phyloP scores from a whole-genome alignment of 2,329 filamentous ascomycete genomes.

The Fusarium duplospermum region DNA sequence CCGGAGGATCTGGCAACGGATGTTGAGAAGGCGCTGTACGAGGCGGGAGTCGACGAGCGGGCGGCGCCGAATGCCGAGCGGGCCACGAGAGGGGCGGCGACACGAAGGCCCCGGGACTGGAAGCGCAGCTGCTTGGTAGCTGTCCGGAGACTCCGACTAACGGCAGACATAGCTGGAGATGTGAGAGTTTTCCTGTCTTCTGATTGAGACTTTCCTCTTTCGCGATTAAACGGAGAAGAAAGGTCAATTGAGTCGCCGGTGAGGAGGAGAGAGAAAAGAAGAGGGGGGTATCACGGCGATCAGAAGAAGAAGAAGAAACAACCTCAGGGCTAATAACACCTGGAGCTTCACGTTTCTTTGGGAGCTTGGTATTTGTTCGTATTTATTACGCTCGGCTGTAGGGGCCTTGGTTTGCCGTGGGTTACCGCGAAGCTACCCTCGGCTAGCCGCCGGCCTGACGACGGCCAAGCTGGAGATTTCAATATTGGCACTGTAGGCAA shows the following conservation, averaged over 20 bases:
- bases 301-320: constrained; percentile 7
- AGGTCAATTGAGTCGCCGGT: constrained; percentile 17
- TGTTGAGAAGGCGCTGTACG: constrained; percentile 61
- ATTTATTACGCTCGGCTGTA: constrained; percentile 45
- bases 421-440: constrained; percentile 44
- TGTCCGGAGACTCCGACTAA: constrained; percentile 65
- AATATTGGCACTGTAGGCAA: constrained; percentile 1
- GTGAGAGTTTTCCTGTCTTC: not conserved
- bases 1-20: constrained; percentile 59
- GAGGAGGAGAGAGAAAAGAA: not conserved
- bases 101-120: constrained; percentile 53
- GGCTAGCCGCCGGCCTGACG: constrained; percentile 39
- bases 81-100: constrained; percentile 51
- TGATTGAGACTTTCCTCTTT: constrained; percentile 25
- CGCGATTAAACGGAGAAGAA: constrained; percentile 20
- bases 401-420: constrained; percentile 36
- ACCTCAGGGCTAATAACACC: constrained; percentile 21
- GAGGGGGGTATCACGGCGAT: constrained; percentile 31
- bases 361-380: constrained; percentile 28
- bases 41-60: constrained; percentile 50
- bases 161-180: constrained; percentile 61
- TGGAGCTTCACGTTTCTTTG: constrained; percentile 18
- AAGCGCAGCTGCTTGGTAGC: constrained; percentile 66
- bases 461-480: not conserved
- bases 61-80: constrained; percentile 48